Evolutionary conservation across 306 rosid species (phyloP).

Genomic region (Herpetospermum pedunculosum): DNA sequence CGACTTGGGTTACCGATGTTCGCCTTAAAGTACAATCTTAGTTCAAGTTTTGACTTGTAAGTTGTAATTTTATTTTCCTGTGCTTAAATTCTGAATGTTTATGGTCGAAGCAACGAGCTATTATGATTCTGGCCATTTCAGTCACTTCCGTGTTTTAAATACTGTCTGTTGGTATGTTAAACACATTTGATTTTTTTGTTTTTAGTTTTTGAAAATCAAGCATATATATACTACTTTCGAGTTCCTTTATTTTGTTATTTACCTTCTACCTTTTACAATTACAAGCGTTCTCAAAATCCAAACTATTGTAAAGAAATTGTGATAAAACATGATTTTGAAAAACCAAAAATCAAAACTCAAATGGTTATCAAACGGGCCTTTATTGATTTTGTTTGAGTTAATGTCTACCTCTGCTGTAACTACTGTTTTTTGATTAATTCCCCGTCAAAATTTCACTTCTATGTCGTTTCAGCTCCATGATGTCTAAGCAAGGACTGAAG

Average conservation of each 20-base stretch:
- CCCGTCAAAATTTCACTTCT: not conserved
- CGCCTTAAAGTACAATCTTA: not conserved
- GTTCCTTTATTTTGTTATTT: no score
- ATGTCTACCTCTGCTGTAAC: not conserved
- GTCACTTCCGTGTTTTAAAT: not conserved
- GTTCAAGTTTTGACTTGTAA: not conserved
- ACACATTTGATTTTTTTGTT: no score
- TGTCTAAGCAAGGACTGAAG: conserved; percentile 57
- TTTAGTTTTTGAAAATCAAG: no score
- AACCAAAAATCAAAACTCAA: no score
- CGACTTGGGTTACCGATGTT: not conserved
- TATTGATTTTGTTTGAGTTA: not conserved
- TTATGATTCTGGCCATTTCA: not conserved
- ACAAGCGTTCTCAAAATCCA: no score
- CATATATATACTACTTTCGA: no score
- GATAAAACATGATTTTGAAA: no score
- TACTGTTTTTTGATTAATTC: not conserved
- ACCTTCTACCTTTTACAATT: no score
- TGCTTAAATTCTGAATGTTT: not conserved
- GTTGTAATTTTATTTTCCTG: not conserved
- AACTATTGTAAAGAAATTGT: no score
- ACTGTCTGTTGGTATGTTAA: not conserved
- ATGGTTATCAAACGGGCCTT: no score
- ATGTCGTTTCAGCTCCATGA: conserved; percentile 47
- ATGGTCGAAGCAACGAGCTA: not conserved